Base-by-base conservation (phyloP, 306 rosid genomes). In the Medicago ruthenica region DNA sequence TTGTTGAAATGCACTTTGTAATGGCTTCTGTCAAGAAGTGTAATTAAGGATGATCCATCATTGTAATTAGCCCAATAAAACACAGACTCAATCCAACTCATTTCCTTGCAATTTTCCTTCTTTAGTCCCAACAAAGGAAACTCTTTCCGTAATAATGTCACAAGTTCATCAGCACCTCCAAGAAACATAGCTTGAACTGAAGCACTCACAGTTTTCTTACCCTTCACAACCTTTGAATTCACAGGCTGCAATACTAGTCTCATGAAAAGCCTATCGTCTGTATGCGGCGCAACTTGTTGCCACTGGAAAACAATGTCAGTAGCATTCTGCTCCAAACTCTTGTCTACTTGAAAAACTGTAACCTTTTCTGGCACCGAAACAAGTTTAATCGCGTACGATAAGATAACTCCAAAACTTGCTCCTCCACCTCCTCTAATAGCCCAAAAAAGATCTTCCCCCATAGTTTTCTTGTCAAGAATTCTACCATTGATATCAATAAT, bases 381-480 rank as follows among this genome's bases (percentile, higher is more conserved):
- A 40, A 85, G 62, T 9, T 61, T 79, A 27, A 89, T 63, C 6
- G 85, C 80, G 77, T 69, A 89, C 2, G 91, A 80, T 15, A 89
- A 64, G 18, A 87, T 70, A 12, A 89, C 91, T 11, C 94, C 94
- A 63, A 89, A 89, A 77, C 91, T 87, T 60, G 86, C 89, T 67
- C 85, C 93, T 8, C 90, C 93, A 1, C 93, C 93, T 8, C 93
- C 90, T 84, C 60, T 71, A 24, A 86, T 71, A 11, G 92, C 90
- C 92, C 90, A 84, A 24, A 85, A 86, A 6, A 83, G 77, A 11
- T 85, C 91, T 66, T 85, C 85, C 2, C 91, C 91, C 89, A 88
- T 85, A 0, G 81, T 20, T 0, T 80, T 71, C 22, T 17, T 82
- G 16, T 86, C 81, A 42, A 86, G 86, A 15, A 86, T 67, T 15